A percentile compares a stretch with the other conserved stretches of the same genome.
Evolutionary conservation across 768 basidiomycete genomes (phyloP).

Genomic region (Hirschioporus abietinus): DNA sequence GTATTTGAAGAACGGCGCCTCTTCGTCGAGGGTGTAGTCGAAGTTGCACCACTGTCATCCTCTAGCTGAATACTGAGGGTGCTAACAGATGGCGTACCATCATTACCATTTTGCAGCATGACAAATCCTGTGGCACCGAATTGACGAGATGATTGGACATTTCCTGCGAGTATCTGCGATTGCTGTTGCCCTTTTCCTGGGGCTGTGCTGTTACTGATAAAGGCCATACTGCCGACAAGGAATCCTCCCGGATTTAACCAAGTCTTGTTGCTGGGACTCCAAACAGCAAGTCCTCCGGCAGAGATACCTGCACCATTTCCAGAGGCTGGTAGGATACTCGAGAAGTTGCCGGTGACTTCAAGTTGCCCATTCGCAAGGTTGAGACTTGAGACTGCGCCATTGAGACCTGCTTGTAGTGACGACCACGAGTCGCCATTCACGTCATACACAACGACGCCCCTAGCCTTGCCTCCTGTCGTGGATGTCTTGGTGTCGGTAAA

Average conservation of each 20-base stretch:
- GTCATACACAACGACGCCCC: constrained; percentile 68
- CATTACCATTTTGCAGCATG: constrained; percentile 54
- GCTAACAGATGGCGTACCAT: constrained; percentile 49
- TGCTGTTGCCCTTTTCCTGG: constrained; percentile 32
- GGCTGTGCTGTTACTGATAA: constrained; percentile 62
- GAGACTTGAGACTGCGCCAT: constrained; percentile 69
- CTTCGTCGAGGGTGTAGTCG: constrained; percentile 26
- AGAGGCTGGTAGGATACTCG: constrained; percentile 33
- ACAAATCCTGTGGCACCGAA: constrained; percentile 81
- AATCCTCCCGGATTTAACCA: constrained; percentile 81
- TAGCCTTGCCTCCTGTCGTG: constrained; percentile 47
- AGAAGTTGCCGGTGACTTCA: constrained; percentile 74
- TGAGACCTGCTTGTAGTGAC: constrained; percentile 64
- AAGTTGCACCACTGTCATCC: constrained; percentile 27
- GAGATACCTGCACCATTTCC: constrained; percentile 30
- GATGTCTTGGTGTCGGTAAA: constrained; percentile 66
- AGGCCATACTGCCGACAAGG: constrained; percentile 61
- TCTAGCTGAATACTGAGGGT: constrained; percentile 59
- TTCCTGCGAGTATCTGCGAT: constrained; percentile 67
- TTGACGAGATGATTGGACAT: constrained; percentile 45
- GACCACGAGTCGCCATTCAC: constrained; percentile 60
- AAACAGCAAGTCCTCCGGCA: constrained; percentile 67
- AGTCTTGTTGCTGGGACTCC: constrained; percentile 50
- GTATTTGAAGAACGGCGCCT: constrained; percentile 34
- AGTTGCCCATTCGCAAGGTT: constrained; percentile 44